Percentiles rank a stretch among this genome's conserved stretches.
phyloP scores from a whole-genome alignment of 2,329 filamentous ascomycete genomes.

The Monilinia laxa region DNA sequence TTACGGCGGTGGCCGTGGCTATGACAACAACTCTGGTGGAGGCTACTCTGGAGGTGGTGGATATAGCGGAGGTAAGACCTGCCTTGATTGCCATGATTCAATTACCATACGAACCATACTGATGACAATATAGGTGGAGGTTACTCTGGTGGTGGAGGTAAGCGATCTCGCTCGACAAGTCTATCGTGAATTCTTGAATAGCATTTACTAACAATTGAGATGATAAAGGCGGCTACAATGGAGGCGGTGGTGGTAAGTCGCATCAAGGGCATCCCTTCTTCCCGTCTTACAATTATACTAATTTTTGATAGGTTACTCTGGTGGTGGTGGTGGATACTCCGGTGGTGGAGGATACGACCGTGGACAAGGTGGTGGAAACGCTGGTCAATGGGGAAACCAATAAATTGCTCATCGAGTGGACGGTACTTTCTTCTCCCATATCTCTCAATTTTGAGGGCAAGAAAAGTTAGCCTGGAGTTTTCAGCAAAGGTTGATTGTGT shows the following conservation, averaged over 20 bases:
- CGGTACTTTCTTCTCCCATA: slow-evolving; percentile 14
- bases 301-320: slow-evolving; percentile 15
- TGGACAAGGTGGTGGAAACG: slow-evolving; percentile 18
- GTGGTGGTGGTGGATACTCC: slow-evolving; percentile 15
- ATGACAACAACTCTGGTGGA: slow-evolving; percentile 40
- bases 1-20: slow-evolving; percentile 37
- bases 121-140: slow-evolving; percentile 14
- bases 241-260: slow-evolving; percentile 24
- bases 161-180: slow-evolving; percentile 24
- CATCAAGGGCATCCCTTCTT: not conserved
- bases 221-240: slow-evolving; percentile 22
- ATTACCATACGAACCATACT: not conserved
- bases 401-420: slow-evolving; percentile 15
- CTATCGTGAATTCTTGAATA: slow-evolving; percentile 18
- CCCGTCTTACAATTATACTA: not conserved
- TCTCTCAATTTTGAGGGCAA: slow-evolving; percentile 28
- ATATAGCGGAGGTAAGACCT: slow-evolving; percentile 23
- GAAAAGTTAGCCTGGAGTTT: slow-evolving; percentile 40
- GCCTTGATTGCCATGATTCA: not conserved
- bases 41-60: slow-evolving; percentile 32
- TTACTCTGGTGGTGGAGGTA: slow-evolving; percentile 31
- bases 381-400: slow-evolving; percentile 20
- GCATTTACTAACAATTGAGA: slow-evolving; percentile 19
- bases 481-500: slow-evolving; percentile 41
- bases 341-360: slow-evolving; percentile 16